Base-by-base conservation (phyloP, 2,329 filamentous ascomycete species). In the Beauveria sp. region DNA sequence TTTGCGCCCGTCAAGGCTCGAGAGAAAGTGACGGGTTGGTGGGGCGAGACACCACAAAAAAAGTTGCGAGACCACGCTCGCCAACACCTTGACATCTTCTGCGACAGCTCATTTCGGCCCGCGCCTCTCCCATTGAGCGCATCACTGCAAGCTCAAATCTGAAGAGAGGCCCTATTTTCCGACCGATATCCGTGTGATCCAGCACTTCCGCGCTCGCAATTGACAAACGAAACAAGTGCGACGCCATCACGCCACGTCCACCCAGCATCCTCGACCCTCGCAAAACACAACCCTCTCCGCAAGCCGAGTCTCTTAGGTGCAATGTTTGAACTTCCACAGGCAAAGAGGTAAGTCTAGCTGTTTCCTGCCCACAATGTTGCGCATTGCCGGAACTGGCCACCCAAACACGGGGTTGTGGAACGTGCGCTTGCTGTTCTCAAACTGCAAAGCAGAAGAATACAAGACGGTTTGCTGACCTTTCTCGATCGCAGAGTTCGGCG, bases 241-340 rank as follows among this genome's bases (percentile, higher is more conserved):
- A 52, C 8, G 20, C 22, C 34, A 42, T 8, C 10, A 9, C 22
- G 24, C 38, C 24, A 43, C 2, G 6, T 38, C 12, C 14, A 12
- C 3, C 24, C 9, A 20, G 38, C 9, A 20, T 10, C 24, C n/a
- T 58, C 20, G 16, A 38, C 20, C 16, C 20, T 18, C 20, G 10
- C 9, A 30, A n/a, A 30, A 18, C 55, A 46, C 20, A 40, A 22
- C 46, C 55, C 22, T 58, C 55, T 30, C 8, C 7, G 20, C 6
- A 6, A 20, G 14, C 34, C 16, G 4, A 28, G 20, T 16, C 6
- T 20, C 3, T 18, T 10, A 5, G 46, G 49, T 28, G 20, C 40
- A 63, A 83, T 83, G 80, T 82, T 82, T 65, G 78, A 80, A 46
- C 60, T 82, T 9, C 79, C 81, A 40, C 75, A 81, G 61, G 79